A percentile compares a stretch with the other conserved stretches of the same genome.
Conservation (phyloP, 805 yeast genomes). For the Cyberlindnera japonica region DNA sequence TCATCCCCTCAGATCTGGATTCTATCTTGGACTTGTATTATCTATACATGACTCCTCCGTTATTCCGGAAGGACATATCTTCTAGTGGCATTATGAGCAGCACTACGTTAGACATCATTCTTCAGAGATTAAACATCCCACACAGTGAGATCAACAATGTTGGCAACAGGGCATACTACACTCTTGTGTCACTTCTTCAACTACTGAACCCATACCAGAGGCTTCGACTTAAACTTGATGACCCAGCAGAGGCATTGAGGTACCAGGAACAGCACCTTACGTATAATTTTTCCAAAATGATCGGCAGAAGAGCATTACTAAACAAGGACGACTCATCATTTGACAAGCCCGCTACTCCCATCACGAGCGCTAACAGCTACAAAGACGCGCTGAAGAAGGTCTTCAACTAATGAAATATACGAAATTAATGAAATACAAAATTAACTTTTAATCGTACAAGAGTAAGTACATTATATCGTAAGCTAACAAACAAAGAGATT, state of each 20-base stretch:
- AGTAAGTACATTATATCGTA: not conserved
- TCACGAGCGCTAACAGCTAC: not conserved
- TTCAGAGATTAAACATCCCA: conserved; percentile 18
- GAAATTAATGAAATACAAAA: not conserved
- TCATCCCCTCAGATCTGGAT: conserved; percentile 2
- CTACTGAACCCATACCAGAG: conserved; percentile 21
- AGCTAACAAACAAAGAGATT: not conserved
- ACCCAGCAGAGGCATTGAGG: conserved; percentile 11
- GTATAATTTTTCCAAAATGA: conserved; percentile 5
- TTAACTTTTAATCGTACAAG: not conserved
- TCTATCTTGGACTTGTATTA: conserved; percentile 14
- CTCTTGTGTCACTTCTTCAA: conserved; percentile 13
- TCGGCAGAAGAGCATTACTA: not conserved
- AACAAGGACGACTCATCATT: not conserved
- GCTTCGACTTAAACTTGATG: conserved; percentile 15
- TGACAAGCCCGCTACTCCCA: conserved; percentile 4
- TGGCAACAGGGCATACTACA: conserved; percentile 21
- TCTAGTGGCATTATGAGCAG: conserved; percentile 8
- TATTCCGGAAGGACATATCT: conserved; percentile 2
- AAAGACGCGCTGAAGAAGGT: conserved; percentile 6
- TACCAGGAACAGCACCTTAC: conserved; percentile 14
- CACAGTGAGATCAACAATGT: conserved; percentile 13
- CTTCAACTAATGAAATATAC: not conserved
- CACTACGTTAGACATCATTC: conserved; percentile 12
- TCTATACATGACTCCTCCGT: conserved; percentile 16